A percentile compares a stretch with the other conserved stretches of the same genome.
These are phyloP conservation scores for Moesziomyces aphidis DNA, from an alignment of 1,284 basidiomycete genomes.

Conservation along the genomic window DNA sequence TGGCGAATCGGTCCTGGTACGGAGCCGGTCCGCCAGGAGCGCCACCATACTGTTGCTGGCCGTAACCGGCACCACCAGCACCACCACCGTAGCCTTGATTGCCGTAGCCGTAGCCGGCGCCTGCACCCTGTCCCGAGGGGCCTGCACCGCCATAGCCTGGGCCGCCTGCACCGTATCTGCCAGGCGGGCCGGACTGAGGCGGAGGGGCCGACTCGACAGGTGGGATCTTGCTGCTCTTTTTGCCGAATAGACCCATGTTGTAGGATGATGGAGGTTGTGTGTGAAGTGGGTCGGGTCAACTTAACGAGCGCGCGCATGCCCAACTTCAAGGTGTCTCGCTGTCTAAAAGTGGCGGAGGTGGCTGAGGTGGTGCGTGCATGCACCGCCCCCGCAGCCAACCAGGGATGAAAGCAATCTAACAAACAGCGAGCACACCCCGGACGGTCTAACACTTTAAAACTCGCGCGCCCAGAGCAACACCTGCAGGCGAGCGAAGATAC, in stretches of 20 bases:
- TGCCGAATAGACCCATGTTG: slow-evolving; percentile 47
- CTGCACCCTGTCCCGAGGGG: slow-evolving; percentile 12
- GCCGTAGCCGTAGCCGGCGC: slow-evolving; percentile 12
- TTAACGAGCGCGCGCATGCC: too few species aligned
- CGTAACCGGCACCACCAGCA: slow-evolving; percentile 16
- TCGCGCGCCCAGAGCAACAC: not conserved
- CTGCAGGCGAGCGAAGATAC: not conserved
- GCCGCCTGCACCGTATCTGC: slow-evolving; percentile 25
- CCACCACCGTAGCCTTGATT: not conserved
- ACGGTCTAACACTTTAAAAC: not conserved
- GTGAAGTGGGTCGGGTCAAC: not conserved
- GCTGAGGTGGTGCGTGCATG: not conserved
- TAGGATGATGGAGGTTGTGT: not conserved
- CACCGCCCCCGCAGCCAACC: not conserved
- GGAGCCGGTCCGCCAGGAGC: slow-evolving; percentile 9
- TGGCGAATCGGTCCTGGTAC: slow-evolving; percentile 46
- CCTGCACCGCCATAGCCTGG: slow-evolving; percentile 21
- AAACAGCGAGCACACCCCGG: too few species aligned
- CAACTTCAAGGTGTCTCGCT: not conserved
- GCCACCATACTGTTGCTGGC: slow-evolving; percentile 29
- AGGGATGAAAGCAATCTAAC: not conserved
- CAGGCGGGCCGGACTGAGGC: slow-evolving; percentile 14
- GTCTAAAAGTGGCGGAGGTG: not conserved
- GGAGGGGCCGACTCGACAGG: slow-evolving; percentile 29
- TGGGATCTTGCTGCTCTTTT: slow-evolving; percentile 46